Percentiles rank a stretch among this genome's conserved stretches.
Evolutionary conservation across 768 basidiomycete species (phyloP).

Genomic region (Boletellus sp.): DNA sequence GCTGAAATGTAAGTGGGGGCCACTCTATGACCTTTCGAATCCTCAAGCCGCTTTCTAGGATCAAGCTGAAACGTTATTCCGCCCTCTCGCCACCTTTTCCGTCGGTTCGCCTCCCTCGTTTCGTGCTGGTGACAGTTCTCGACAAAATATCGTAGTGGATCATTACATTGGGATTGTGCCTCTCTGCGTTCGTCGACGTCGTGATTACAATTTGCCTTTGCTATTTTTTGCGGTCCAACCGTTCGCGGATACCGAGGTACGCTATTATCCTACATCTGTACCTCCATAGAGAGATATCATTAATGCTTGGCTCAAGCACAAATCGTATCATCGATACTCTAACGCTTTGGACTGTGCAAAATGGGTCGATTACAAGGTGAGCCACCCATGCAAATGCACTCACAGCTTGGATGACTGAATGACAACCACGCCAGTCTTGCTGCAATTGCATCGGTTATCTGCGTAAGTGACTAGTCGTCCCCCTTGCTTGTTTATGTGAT

Average conservation of each 20-base stretch:
- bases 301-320: constrained; percentile 10
- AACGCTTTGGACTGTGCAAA: constrained; percentile 21
- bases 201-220: constrained; percentile 44
- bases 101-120: constrained; percentile 2
- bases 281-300: too few relatives aligned
- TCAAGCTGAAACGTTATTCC: constrained; percentile 8
- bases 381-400: background rate
- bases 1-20: constrained; percentile 16
- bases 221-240: constrained; percentile 37
- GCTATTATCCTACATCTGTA: background rate
- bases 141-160: constrained; percentile 34
- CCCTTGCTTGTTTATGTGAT: background rate
- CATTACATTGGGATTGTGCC: constrained; percentile 43
- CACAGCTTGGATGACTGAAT: background rate
- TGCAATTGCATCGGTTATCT: constrained; percentile 16
- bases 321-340: constrained; percentile 20
- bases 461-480: constrained; percentile 8
- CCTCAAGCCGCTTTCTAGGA: constrained; percentile 4
- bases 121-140: background rate
- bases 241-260: constrained; percentile 36
- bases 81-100: constrained; percentile 10
- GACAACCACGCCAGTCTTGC: constrained; percentile 6
- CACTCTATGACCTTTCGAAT: background rate
- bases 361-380: constrained; percentile 23
- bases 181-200: constrained; percentile 46